Evolutionary conservation across 495 filamentous ascomycete species (phyloP).

Genomic region (Bacidia rubella): DNA sequence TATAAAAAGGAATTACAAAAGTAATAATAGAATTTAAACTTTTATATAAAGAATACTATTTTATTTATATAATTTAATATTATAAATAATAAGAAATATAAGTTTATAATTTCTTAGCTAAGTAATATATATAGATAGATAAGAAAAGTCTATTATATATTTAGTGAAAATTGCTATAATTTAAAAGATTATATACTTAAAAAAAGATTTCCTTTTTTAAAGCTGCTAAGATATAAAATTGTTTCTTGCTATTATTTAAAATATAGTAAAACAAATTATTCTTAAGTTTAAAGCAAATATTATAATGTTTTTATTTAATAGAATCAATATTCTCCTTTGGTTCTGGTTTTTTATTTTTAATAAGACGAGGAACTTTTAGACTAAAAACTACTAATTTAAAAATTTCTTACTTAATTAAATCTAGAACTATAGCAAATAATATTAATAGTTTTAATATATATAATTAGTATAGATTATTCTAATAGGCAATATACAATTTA

Average conservation of each 20-base stretch:
- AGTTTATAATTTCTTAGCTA: neutral
- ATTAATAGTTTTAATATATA: too few species aligned
- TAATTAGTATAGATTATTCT: too few species aligned
- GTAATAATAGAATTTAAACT: constrained; percentile 2
- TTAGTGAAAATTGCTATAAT: neutral
- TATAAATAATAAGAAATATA: constrained; percentile 1
- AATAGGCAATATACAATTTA: neutral
- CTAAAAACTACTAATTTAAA: neutral
- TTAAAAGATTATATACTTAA: neutral
- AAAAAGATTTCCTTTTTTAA: neutral
- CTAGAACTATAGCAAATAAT: too few species aligned
- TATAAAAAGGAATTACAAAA: neutral
- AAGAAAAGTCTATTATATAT: neutral
- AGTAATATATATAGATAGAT: neutral
- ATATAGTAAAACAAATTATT: neutral
- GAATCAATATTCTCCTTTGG: neutral
- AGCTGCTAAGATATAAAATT: neutral
- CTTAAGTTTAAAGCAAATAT: neutral
- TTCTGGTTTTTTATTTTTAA: too few species aligned
- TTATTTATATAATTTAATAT: constrained; percentile 2
- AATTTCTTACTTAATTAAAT: neutral
- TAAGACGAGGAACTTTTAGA: neutral
- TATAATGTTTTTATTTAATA: neutral
- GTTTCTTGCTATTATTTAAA: neutral
- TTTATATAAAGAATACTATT: neutral